Evolutionary conservation across 2,329 filamentous ascomycete genomes (phyloP).

Genomic region (Didymella exigua): DNA sequence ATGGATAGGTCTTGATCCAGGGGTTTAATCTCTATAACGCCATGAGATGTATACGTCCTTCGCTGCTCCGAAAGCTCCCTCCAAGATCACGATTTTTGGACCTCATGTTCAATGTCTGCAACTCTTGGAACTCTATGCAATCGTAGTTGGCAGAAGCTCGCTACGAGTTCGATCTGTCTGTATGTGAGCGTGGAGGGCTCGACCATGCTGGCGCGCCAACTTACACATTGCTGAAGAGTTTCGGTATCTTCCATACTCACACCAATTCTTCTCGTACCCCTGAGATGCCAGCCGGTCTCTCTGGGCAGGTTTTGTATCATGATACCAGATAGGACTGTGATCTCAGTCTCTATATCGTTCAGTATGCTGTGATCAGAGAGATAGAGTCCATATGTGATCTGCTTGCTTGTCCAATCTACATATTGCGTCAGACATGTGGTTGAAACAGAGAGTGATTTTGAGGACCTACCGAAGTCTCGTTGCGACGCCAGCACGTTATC

Average conservation of each 20-base stretch:
- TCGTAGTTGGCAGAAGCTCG: slow-evolving; percentile 34
- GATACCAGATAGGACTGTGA: slow-evolving; percentile 61
- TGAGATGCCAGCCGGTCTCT: slow-evolving; percentile 63
- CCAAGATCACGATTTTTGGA: slow-evolving; percentile 16
- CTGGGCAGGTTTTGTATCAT: slow-evolving; percentile 62
- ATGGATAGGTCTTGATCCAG: background rate
- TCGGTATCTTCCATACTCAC: slow-evolving; percentile 54
- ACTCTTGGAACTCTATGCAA: slow-evolving; percentile 39
- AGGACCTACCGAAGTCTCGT: slow-evolving; percentile 50
- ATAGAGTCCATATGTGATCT: slow-evolving; percentile 65
- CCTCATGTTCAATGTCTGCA: slow-evolving; percentile 43
- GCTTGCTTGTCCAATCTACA: slow-evolving; percentile 56
- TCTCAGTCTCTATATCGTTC: slow-evolving; percentile 60
- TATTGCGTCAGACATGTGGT: background rate
- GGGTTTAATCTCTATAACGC: background rate
- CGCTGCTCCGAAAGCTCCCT: background rate
- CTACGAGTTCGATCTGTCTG: slow-evolving; percentile 38
- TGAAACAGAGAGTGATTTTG: background rate
- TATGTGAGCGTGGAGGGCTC: background rate
- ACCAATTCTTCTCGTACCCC: slow-evolving; percentile 57
- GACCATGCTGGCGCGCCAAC: slow-evolving; percentile 4
- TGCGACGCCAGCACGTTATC: slow-evolving; percentile 52
- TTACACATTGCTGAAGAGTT: slow-evolving; percentile 49
- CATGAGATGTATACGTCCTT: background rate
- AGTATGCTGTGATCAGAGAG: slow-evolving; percentile 62